Base-by-base conservation (phyloP, 2,329 filamentous ascomycete genomes). In the Penicillium sumatraense region DNA sequence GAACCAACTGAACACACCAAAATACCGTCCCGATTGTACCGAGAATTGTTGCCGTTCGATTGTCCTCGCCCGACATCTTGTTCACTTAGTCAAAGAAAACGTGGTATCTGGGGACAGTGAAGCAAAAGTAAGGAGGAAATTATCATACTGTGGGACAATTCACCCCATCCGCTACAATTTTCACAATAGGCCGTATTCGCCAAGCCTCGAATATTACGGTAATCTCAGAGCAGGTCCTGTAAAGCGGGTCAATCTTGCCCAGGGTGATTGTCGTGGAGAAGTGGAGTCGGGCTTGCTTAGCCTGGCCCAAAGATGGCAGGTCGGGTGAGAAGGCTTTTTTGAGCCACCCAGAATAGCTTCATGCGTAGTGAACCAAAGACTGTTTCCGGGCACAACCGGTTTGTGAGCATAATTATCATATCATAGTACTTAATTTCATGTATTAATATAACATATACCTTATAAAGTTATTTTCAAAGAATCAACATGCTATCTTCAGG, bases 1-100 rank as follows among this genome's bases (percentile, higher is more conserved):
- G 69, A 14, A 75, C 60, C 35, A 76, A 56, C 58, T 78, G 66
- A 51, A 76, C 62, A 49, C 73, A 76, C 73, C 74, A 76, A 35
- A 76, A 65, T 10, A 75, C 68, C 1, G 74, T 76, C 6, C 74
- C 74, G 46, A 76, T 76, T 3, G 74, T 76, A 29, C 74, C 74
- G 13, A 76, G 68, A 24, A 42, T 74, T 40, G 73, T 72, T 6
- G 72, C 66, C 13, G 72, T 56, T 3, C 72, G 74, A 24, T 73
- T 66, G n/a, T 69, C 56, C 6, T 36, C 44, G n/a, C 41, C 40
- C 1, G 53, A 50, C 53, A 56, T 59, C 13, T 9, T 42, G 45
- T 14, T 13, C 24, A 2, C 2, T 2, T 16, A n/a, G 5, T 42
- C 20, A 14, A 42, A 5, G 4, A 5, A 21, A 42, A 24, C 23